Evolutionary conservation across 2,329 filamentous ascomycete genomes (phyloP), one percentile per base, ranked within the genome.

Genomic region (Bipolaris zeicola): DNA sequence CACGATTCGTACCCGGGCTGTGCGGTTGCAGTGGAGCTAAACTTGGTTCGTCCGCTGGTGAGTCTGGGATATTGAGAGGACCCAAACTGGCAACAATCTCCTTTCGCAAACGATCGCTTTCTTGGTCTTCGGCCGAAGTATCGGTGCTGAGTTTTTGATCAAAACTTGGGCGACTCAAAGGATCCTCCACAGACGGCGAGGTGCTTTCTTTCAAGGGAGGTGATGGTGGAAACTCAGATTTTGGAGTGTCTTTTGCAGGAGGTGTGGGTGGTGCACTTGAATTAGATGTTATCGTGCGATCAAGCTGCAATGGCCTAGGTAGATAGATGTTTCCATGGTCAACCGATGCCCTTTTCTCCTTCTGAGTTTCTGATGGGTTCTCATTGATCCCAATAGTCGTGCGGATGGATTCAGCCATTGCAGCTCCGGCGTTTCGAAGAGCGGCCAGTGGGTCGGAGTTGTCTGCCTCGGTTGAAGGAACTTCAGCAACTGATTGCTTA

Each of bases 41-140:
- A 18, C 69, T 68, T 1, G 64, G 48, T 24, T 70, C 65, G 20
- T 50, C 41, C 14, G 49, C 55, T 31, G 64, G 58, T 8, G 57
- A 58, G n/a, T 59, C 62, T 11, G 63, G 60, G 34, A 61, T 60
- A 47, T 61, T 62, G 11, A 78, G 70, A 0, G 87, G 72, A 37
- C 56, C 70, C 2, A 93, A 78, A 39, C 86, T 89, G 55, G 85
- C 86, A 50, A 91, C 86, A 52, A 93, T 93, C 65, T 93, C 90
- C 57, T 91, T 88, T 26, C 87, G 83, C 44, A 93, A 73, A 53
- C 84, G 81, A 62, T 93, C 90, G 66, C 85, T 92, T 66, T 92
- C 89, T 62, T 88, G 85, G 56, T 87, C 80, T 28, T 85, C 82
- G 0, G 82, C 82, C 6, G 77, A 78, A 6, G 81, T 80, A 8